These are phyloP conservation scores for Euryodendron excelsum DNA, from an alignment of 148 eudicot species.

Conservation along the genomic window DNA sequence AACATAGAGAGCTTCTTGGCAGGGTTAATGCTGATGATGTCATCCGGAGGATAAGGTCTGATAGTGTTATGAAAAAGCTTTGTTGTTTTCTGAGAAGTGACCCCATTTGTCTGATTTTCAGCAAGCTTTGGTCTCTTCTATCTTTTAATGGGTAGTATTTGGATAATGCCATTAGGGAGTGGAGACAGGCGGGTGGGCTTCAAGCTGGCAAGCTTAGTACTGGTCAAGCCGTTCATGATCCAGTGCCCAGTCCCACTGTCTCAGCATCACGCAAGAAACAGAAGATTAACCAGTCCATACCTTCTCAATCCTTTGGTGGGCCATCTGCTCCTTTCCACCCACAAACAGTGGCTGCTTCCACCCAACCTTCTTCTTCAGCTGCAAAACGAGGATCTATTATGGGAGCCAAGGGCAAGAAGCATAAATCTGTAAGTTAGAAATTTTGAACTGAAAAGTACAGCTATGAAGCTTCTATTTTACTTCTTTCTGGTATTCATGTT, in stretches of 20 bases:
- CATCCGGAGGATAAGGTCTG: conserved; percentile 74
- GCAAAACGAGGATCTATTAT: conserved; percentile 43
- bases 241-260: conserved; percentile 73
- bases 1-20: conserved; percentile 74
- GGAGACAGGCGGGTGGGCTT: conserved; percentile 74
- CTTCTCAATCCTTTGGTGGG: conserved; percentile 65
- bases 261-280: conserved; percentile 83
- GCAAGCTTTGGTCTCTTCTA: conserved; percentile 4
- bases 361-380: conserved; percentile 50
- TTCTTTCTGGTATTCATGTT: background rate
- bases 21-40: conserved; percentile 79
- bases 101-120: background rate
- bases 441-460: no score
- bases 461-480: background rate
- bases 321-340: conserved; percentile 38
- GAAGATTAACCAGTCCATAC: conserved; percentile 54
- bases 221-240: conserved; percentile 63
- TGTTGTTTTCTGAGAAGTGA: no score
- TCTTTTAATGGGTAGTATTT: conserved; percentile 19
- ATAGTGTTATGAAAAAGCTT: background rate
- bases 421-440: conserved; percentile 43
- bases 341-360: conserved; percentile 31
- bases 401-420: conserved; percentile 51
- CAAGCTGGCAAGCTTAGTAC: conserved; percentile 61
- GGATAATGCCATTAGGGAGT: conserved; percentile 52